Percentiles rank a stretch among this genome's conserved stretches.
Conservation (phyloP, 1,284 basidiomycete species). For the Xerocomus amazonicus region DNA sequence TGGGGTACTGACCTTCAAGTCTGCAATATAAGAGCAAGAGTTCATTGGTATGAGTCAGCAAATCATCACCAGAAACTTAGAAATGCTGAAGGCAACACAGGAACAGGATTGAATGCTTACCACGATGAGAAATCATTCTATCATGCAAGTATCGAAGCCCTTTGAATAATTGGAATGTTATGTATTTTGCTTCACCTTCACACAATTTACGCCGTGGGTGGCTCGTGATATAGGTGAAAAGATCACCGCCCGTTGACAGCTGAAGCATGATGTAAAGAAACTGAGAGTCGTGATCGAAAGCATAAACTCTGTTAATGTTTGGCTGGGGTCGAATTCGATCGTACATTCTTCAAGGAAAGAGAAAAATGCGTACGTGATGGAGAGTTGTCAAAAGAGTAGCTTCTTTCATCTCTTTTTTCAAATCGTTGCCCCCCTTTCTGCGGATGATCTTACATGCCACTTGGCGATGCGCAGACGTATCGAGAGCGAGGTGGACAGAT, state of each 20-base stretch:
- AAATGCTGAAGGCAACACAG: background rate
- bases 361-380: slow-evolving; percentile 53
- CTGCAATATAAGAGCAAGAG: slow-evolving; percentile 36
- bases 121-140: slow-evolving; percentile 75
- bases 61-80: background rate
- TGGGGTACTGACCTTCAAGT: slow-evolving; percentile 57
- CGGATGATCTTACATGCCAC: slow-evolving; percentile 82
- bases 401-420: slow-evolving; percentile 69
- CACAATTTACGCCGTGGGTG: slow-evolving; percentile 52
- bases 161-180: slow-evolving; percentile 75
- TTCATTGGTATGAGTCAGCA: slow-evolving; percentile 1
- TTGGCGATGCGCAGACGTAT: slow-evolving; percentile 59
- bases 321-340: slow-evolving; percentile 44
- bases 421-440: slow-evolving; percentile 51
- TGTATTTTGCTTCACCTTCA: slow-evolving; percentile 80
- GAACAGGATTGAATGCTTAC: slow-evolving; percentile 35
- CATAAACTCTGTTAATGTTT: slow-evolving; percentile 76
- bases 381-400: slow-evolving; percentile 67
- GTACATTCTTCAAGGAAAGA: background rate
- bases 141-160: slow-evolving; percentile 75
- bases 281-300: slow-evolving; percentile 58
- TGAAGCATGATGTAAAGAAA: slow-evolving; percentile 83
- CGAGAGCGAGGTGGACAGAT: slow-evolving; percentile 72
- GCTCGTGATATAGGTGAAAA: slow-evolving; percentile 80
- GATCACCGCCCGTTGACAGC: slow-evolving; percentile 81